These are phyloP conservation scores for Coemansia javaensis DNA, from an alignment of 192 early-diverging fungal genomes.

Conservation along the genomic window DNA sequence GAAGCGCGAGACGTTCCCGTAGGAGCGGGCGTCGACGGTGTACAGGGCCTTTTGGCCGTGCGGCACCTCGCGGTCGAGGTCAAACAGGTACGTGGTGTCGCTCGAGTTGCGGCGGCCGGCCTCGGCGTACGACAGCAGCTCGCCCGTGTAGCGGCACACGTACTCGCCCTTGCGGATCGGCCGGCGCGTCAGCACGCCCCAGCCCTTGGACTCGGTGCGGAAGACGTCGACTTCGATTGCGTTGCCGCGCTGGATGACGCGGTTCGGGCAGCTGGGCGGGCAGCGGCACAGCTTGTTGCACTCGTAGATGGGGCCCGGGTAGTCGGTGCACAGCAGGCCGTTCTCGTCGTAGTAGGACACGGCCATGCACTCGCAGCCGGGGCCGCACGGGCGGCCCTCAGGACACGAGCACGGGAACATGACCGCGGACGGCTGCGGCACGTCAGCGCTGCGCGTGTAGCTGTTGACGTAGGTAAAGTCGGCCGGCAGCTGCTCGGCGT, in stretches of 20 bases:
- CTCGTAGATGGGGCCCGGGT: constrained; percentile 28
- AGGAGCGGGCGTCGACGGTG: constrained; percentile 86
- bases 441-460: constrained; percentile 22
- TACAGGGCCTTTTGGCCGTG: constrained; percentile 85
- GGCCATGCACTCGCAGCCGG: constrained; percentile 35
- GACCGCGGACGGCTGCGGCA: constrained; percentile 32
- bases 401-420: constrained; percentile 43
- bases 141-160: constrained; percentile 95
- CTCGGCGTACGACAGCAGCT: constrained; percentile 76
- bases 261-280: constrained; percentile 45
- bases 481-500: constrained; percentile 12
- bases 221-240: constrained; percentile 31
- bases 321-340: constrained; percentile 32
- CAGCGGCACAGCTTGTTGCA: constrained; percentile 45
- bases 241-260: constrained; percentile 44
- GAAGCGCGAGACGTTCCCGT: constrained; percentile 92
- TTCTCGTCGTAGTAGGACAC: constrained; percentile 39
- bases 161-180: constrained; percentile 57
- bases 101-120: constrained; percentile 59
- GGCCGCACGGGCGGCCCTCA: constrained; percentile 5
- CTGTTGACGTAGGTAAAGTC: constrained; percentile 36
- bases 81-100: constrained; percentile 57
- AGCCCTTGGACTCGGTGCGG: constrained; percentile 32
- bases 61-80: constrained; percentile 69
- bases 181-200: constrained; percentile 34